Conservation (phyloP, 176 grass and related monocot species). For the Pontederia paniculata region DNA sequence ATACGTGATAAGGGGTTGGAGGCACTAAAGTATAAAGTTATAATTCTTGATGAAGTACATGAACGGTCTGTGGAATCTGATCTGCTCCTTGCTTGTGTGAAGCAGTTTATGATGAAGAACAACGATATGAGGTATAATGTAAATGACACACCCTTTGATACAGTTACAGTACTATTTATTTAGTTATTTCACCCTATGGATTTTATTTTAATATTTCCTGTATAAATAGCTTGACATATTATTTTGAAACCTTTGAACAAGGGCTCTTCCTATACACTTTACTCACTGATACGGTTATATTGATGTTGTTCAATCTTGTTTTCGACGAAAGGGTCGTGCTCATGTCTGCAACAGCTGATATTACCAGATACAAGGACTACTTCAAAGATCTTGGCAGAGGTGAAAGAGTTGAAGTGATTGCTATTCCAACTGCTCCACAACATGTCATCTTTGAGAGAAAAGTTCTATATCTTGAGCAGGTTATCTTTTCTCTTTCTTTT, state of each 20-base stretch:
- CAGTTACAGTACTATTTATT: too few species aligned
- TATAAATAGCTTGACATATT: not conserved
- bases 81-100: slow-evolving; percentile 70
- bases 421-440: slow-evolving; percentile 58
- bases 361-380: slow-evolving; percentile 82
- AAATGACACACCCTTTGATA: not conserved
- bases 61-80: slow-evolving; percentile 95
- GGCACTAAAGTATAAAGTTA: slow-evolving; percentile 80
- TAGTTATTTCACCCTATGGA: too few species aligned
- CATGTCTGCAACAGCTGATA: slow-evolving; percentile 95
- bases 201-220: too few species aligned
- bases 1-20: slow-evolving; percentile 66
- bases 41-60: slow-evolving; percentile 96
- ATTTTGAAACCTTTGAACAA: not conserved
- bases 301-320: slow-evolving; percentile 15
- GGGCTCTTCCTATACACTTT: not conserved
- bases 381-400: slow-evolving; percentile 65
- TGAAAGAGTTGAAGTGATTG: slow-evolving; percentile 95
- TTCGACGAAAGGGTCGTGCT: slow-evolving; percentile 61
- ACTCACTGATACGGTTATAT: not conserved
- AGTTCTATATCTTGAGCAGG: slow-evolving; percentile 86
- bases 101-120: slow-evolving; percentile 88
- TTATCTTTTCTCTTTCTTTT: slow-evolving; percentile 18
- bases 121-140: slow-evolving; percentile 54
- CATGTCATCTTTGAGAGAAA: slow-evolving; percentile 58